Evolutionary conservation across 495 filamentous ascomycete species (phyloP).

Genomic region (Pseudoneurospora amorphoporcata): DNA sequence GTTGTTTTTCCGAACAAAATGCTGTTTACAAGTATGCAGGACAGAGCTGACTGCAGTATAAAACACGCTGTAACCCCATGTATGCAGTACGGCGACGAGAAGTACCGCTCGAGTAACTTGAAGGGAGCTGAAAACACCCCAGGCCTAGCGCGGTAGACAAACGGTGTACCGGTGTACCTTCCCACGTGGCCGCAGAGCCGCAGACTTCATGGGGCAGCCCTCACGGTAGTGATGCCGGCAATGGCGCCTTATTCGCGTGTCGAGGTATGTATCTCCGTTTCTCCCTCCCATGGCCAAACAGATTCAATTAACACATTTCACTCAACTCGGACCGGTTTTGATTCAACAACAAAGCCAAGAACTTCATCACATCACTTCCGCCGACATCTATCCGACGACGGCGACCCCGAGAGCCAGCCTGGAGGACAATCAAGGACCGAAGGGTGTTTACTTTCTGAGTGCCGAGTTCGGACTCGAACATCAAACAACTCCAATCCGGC

Average conservation of each 20-base stretch:
- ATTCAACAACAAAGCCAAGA: neutral
- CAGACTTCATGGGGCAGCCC: neutral
- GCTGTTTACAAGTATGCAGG: neutral
- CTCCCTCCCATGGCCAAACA: neutral
- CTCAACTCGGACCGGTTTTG: neutral
- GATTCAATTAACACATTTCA: neutral
- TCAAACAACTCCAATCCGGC: neutral
- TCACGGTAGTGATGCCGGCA: neutral
- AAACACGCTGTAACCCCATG: neutral
- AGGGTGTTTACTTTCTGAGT: neutral
- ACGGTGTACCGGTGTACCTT: neutral
- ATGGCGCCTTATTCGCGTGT: neutral
- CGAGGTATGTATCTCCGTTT: neutral
- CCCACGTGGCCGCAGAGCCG: neutral
- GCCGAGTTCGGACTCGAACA: neutral
- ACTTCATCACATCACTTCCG: neutral
- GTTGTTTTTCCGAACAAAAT: neutral
- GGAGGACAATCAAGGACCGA: neutral
- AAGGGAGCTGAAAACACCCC: too few species aligned
- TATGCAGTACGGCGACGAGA: neutral
- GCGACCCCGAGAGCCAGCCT: neutral
- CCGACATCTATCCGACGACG: neutral
- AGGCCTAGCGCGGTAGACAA: too few species aligned
- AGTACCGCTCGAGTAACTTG: too few species aligned
- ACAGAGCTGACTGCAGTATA: neutral